These are phyloP conservation scores for Brettanomyces anomalus DNA, from an alignment of 805 yeast genomes.

Conservation along the genomic window DNA sequence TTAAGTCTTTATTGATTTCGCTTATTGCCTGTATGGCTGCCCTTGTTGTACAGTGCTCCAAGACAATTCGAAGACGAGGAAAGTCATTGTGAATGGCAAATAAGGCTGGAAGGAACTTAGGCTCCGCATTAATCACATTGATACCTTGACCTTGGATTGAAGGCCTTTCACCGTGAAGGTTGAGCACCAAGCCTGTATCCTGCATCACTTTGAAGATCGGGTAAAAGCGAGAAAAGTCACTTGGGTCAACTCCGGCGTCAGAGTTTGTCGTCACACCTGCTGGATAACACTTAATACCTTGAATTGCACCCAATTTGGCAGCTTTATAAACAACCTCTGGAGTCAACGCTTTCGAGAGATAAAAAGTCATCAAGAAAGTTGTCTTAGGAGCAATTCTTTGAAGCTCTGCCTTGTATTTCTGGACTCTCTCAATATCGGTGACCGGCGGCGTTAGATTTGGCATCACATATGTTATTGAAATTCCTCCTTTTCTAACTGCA, in stretches of 20 bases:
- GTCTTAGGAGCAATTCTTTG: slow-evolving; percentile 68
- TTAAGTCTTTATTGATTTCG: slow-evolving; percentile 44
- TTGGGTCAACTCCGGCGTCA: slow-evolving; percentile 83
- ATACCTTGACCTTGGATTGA: slow-evolving; percentile 49
- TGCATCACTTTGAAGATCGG: slow-evolving; percentile 89
- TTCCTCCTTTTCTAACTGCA: slow-evolving; percentile 82
- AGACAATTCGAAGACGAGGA: slow-evolving; percentile 76
- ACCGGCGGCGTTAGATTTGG: slow-evolving; percentile 94
- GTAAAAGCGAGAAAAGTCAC: slow-evolving; percentile 81
- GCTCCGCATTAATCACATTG: slow-evolving; percentile 91
- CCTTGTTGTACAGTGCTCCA: slow-evolving; percentile 92
- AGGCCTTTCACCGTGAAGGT: slow-evolving; percentile 95
- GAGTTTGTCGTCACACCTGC: slow-evolving; percentile 99
- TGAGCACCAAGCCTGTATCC: slow-evolving; percentile 64
- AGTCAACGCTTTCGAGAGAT: slow-evolving; percentile 67
- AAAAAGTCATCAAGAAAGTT: slow-evolving; percentile 86
- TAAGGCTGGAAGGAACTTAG: slow-evolving; percentile 83
- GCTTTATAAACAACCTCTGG: slow-evolving; percentile 82
- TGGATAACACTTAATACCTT: slow-evolving; percentile 95
- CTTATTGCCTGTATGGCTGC: slow-evolving; percentile 77
- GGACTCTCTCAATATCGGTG: slow-evolving; percentile 63
- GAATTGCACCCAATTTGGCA: slow-evolving; percentile 54
- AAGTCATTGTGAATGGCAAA: slow-evolving; percentile 68
- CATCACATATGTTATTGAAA: slow-evolving; percentile 89
- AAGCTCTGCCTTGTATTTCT: slow-evolving; percentile 56